phyloP scores from a whole-genome alignment of 1,284 basidiomycete genomes.

The Fomitopsis palustris region DNA sequence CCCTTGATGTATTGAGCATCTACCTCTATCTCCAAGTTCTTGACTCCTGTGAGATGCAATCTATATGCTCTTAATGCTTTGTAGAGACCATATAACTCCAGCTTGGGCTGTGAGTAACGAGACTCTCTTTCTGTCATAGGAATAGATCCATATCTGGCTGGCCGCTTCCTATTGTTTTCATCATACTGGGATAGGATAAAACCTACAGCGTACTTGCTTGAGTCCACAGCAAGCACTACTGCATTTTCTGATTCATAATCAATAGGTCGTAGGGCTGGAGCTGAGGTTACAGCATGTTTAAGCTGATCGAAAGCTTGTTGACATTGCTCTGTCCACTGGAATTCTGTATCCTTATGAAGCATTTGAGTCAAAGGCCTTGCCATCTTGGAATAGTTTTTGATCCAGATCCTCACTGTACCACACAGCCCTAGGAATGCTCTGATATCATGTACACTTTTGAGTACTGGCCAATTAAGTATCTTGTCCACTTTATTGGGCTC shows the following conservation, averaged over 20 bases:
- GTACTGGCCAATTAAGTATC: slow-evolving; percentile 24
- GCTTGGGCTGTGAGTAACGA: slow-evolving; percentile 24
- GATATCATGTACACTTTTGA: slow-evolving; percentile 21
- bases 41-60: slow-evolving; percentile 32
- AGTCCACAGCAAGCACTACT: not conserved
- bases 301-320: slow-evolving; percentile 13
- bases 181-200: not conserved
- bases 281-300: not conserved
- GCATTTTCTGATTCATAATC: not conserved
- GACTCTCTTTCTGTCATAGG: slow-evolving; percentile 29
- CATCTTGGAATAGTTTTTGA: slow-evolving; percentile 23
- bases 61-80: slow-evolving; percentile 25
- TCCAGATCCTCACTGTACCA: slow-evolving; percentile 28
- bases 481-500: slow-evolving; percentile 22
- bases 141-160: not conserved
- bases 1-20: slow-evolving; percentile 22
- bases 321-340: slow-evolving; percentile 11
- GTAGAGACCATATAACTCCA: slow-evolving; percentile 33
- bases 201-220: not conserved
- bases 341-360: slow-evolving; percentile 16
- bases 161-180: not conserved
- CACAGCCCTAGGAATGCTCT: slow-evolving; percentile 21
- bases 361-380: slow-evolving; percentile 21
- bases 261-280: slow-evolving; percentile 31
- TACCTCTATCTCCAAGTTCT: slow-evolving; percentile 33